Conservation (phyloP, 345 rosid genomes). For the Garcia nutans region DNA sequence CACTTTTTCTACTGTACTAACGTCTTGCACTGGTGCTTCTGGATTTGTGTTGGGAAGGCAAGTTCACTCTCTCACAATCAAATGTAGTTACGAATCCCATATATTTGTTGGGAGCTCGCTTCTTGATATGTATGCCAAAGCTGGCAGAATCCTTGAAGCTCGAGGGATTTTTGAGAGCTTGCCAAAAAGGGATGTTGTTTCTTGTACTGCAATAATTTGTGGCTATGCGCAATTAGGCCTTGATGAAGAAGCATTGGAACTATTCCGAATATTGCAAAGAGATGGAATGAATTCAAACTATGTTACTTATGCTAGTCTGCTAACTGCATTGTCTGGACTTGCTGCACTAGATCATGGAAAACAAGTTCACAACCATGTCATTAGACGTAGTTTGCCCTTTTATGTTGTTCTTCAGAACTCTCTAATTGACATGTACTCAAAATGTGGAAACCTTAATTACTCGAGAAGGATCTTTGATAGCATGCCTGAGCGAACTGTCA, state of each 20-base stretch:
- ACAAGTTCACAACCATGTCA: constrained; percentile 77
- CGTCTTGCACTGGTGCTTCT: constrained; percentile 55
- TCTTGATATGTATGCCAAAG: constrained; percentile 94
- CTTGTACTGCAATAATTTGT: constrained; percentile 85
- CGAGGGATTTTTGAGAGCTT: constrained; percentile 63
- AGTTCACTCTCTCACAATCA: constrained; percentile 63
- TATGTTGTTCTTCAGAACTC: constrained; percentile 73
- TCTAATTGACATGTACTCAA: constrained; percentile 86
- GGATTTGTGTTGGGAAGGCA: constrained; percentile 67
- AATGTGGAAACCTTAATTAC: constrained; percentile 71
- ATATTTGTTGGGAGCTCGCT: constrained; percentile 90
- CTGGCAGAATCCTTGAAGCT: constrained; percentile 76
- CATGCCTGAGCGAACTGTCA: constrained; percentile 67
- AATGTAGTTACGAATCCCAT: constrained; percentile 54
- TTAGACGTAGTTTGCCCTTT: constrained; percentile 59
- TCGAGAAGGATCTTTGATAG: constrained; percentile 62
- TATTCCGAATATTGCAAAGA: constrained; percentile 55
- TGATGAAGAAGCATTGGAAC: constrained; percentile 71
- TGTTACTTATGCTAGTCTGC: constrained; percentile 77
- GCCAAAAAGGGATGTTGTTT: constrained; percentile 89
- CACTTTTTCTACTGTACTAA: constrained; percentile 69
- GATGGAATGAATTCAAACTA: constrained; percentile 81
- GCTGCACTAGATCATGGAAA: constrained; percentile 76
- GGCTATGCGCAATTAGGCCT: constrained; percentile 87
- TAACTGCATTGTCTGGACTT: constrained; percentile 81